Evolutionary conservation across 805 yeast genomes (phyloP), one percentile per base, ranked within the genome.

Genomic region (Cyberlindnera mrakii): DNA sequence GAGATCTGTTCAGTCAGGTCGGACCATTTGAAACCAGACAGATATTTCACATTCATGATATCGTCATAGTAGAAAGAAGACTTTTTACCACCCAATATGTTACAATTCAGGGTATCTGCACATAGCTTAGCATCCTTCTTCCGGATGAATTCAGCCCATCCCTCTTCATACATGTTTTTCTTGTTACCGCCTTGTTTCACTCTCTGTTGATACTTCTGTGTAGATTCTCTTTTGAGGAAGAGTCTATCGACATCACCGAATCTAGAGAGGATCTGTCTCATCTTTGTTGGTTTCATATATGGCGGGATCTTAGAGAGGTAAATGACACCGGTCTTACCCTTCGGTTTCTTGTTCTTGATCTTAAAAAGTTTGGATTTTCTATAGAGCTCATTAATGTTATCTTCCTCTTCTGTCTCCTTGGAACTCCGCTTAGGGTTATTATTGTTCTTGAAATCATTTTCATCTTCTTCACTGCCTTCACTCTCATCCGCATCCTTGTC

Each of bases 1-100:
- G 96, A 89, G 50, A 91, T 85, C 60, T 91, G 96, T 60, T 85
- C 95, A 3, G 97, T 90, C 59, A 93, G 71, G 57, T 93, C 95
- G 43, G 83, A 74, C 99, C 99, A 93, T 60, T 93, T 93, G 74
- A 91, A 93, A 2, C 91, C 89, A 9, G 87, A 81, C 47, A 93
- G 69, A 55, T 93, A 93, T 62, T 86, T 91, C 46, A 91, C 80
- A 60, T 89, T 93, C 69, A 95, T 72, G 20, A 93, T 82, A 67
- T 93, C 99, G 63, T 93, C 99, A 58, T 93, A 84, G 65, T 90
- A 93, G 57, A 85, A 91, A 9, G 82, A 77, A 3, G 93, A 83
- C 65, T 93, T 93, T 57, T 82, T 88, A 33, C 98, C 99, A 23
- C 98, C 99, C 30, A 93, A 66, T 9, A 73, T 85, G 58, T 88